Conservation (phyloP, 2,329 filamentous ascomycete species). For the Zymoseptoria brevis region DNA sequence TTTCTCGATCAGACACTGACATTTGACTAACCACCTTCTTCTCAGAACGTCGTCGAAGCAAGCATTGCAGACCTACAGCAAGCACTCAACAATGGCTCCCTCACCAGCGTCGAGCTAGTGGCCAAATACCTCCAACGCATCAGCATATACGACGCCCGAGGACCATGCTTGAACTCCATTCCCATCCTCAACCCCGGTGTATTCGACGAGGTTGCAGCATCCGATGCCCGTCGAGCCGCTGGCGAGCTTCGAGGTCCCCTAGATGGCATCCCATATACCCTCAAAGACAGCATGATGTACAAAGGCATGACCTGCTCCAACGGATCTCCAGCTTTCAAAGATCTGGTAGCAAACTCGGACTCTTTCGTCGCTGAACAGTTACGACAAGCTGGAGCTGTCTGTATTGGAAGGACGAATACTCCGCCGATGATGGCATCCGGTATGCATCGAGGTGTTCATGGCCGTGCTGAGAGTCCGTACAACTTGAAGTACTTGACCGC, state of each 20-base stretch:
- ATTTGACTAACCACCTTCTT: background rate
- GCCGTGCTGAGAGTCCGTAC: constrained; percentile 50
- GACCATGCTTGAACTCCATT: constrained; percentile 39
- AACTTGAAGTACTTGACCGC: constrained; percentile 47
- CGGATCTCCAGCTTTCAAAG: constrained; percentile 48
- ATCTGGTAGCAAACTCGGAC: constrained; percentile 45
- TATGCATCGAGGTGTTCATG: constrained; percentile 50
- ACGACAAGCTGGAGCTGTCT: constrained; percentile 42
- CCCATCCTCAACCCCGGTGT: constrained; percentile 41
- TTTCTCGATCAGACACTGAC: background rate
- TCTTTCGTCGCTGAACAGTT: constrained; percentile 44
- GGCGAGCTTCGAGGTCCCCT: constrained; percentile 34
- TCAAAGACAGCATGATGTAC: constrained; percentile 52
- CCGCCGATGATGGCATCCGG: constrained; percentile 53
- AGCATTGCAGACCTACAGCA: constrained; percentile 38
- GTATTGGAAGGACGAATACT: constrained; percentile 53
- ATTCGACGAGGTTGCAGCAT: constrained; percentile 41
- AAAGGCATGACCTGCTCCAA: constrained; percentile 46
- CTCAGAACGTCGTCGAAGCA: constrained; percentile 39
- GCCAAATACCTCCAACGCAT: constrained; percentile 43
- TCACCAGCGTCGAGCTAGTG: constrained; percentile 41
- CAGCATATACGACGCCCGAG: constrained; percentile 39
- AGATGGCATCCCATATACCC: constrained; percentile 51
- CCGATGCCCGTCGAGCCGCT: constrained; percentile 38
- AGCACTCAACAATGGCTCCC: constrained; percentile 34